Percentiles rank a stretch among this genome's conserved stretches.
Conservation (phyloP, 2,329 filamentous ascomycete genomes). For the Phoma sp. region DNA sequence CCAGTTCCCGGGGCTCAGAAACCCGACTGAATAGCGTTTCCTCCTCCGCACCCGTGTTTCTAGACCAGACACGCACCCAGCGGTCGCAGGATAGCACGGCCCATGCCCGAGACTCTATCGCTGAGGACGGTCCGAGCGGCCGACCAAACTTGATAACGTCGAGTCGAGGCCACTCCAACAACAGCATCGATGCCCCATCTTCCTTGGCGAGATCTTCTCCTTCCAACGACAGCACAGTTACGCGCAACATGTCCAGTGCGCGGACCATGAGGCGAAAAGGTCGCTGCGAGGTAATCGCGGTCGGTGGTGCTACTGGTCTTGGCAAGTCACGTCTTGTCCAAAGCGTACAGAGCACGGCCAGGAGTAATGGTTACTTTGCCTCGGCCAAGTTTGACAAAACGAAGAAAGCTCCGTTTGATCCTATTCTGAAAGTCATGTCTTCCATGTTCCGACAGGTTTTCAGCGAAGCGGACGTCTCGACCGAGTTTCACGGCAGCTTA, state of each 20-base stretch:
- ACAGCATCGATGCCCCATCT: slow-evolving; percentile 39
- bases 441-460: slow-evolving; percentile 70
- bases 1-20: slow-evolving; percentile 62
- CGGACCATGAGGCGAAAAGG: slow-evolving; percentile 56
- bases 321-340: slow-evolving; percentile 68
- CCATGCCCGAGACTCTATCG: slow-evolving; percentile 32
- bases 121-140: slow-evolving; percentile 30
- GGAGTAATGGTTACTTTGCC: slow-evolving; percentile 66
- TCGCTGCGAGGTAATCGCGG: slow-evolving; percentile 66
- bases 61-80: slow-evolving; percentile 36
- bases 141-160: slow-evolving; percentile 29
- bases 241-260: slow-evolving; percentile 40
- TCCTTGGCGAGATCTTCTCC: slow-evolving; percentile 35
- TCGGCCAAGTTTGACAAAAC: slow-evolving; percentile 66
- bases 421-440: slow-evolving; percentile 65
- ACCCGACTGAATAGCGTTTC: slow-evolving; percentile 47
- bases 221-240: slow-evolving; percentile 34
- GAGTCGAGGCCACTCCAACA: slow-evolving; percentile 35
- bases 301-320: slow-evolving; percentile 63
- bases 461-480: slow-evolving; percentile 67
- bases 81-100: slow-evolving; percentile 39
- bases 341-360: slow-evolving; percentile 62
- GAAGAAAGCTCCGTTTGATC: slow-evolving; percentile 66
- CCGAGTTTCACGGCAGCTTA: slow-evolving; percentile 66
- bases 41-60: slow-evolving; percentile 29